These are phyloP conservation scores for Rheum nobile DNA, from an alignment of 148 eudicot species.

Conservation along the genomic window DNA sequence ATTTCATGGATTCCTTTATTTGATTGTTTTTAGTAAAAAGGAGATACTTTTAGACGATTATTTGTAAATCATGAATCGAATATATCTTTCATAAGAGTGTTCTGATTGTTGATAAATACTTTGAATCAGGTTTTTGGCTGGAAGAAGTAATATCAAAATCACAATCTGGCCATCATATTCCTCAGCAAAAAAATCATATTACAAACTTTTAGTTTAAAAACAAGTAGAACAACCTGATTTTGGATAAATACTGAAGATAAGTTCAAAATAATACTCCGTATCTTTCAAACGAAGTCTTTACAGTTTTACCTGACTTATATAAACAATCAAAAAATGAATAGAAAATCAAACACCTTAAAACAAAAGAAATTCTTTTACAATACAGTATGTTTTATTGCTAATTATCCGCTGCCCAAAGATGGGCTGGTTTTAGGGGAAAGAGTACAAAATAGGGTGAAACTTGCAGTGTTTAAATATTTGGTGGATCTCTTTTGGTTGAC, in stretches of 20 bases:
- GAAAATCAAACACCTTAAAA: not conserved
- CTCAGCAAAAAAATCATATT: too few relatives aligned
- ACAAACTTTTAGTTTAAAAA: too few relatives aligned
- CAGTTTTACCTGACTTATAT: too few relatives aligned
- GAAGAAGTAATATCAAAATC: not conserved
- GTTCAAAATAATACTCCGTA: too few relatives aligned
- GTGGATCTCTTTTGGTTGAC: not conserved
- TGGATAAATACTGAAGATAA: too few relatives aligned
- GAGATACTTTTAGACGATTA: not conserved
- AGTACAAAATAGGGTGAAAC: not conserved
- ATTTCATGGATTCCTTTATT: not conserved
- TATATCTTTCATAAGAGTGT: not conserved
- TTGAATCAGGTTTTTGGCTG: not conserved
- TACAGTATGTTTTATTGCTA: not conserved
- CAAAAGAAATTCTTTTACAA: not conserved
- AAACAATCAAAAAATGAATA: not conserved
- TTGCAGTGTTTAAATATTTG: not conserved
- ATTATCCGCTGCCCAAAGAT: not conserved
- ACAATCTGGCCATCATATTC: too few relatives aligned
- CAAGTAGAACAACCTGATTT: too few relatives aligned
- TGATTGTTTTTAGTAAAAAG: not conserved
- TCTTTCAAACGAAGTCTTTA: too few relatives aligned
- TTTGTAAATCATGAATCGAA: not conserved
- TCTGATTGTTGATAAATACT: not conserved
- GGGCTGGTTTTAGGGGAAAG: not conserved